Evolutionary conservation across 805 yeast genomes (phyloP), one percentile per base, ranked within the genome.

Genomic region (Danielia oregonensis): DNA sequence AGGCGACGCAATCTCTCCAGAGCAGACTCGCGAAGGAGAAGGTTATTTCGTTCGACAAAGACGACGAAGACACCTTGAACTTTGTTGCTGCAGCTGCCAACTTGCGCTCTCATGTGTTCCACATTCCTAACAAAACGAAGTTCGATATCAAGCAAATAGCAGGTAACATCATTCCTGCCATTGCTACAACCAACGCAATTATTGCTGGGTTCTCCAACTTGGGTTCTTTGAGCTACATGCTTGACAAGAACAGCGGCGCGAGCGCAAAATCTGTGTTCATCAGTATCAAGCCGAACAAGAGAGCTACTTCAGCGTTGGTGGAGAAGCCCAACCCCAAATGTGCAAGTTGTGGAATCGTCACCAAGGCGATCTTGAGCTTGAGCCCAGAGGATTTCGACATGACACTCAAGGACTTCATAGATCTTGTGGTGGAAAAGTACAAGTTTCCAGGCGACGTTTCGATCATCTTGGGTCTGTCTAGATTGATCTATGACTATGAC

Each of bases 151-250:
- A 93, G 56, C 94, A 85, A 51, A 88, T 91, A 44, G 98, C 98
- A 0, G 99, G 99, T 5, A 93, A 91, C 58, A 93, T 93, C 49
- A 93, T 93, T 26, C 98, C 99, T 0, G 98, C 98, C 0, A 89
- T 94, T 48, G 97, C 98, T 5, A 93, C 98, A 2, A 91, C 97
- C 3, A 93, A 93, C 57, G 97, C 98, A 1, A 82, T 93, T 10
- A 81, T 93, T 48, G 88, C 96, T 0, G 98, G 98, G 0, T 74
- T 87, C 46, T 82, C 93, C 11, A 80, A 88, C 3, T 55, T 91
- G 25, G 77, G 82, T 24, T 83, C 95, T 0, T 61, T 88, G 30
- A 74, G 55, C 56, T 77, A 35, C 50, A 82, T 63, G 45, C 48
- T 51, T 2, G 44, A 57, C 18, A 35, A 36, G 4, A 25, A 34